Base-by-base conservation (phyloP, 1,284 basidiomycete species). In the Tilletiaria anomala region DNA sequence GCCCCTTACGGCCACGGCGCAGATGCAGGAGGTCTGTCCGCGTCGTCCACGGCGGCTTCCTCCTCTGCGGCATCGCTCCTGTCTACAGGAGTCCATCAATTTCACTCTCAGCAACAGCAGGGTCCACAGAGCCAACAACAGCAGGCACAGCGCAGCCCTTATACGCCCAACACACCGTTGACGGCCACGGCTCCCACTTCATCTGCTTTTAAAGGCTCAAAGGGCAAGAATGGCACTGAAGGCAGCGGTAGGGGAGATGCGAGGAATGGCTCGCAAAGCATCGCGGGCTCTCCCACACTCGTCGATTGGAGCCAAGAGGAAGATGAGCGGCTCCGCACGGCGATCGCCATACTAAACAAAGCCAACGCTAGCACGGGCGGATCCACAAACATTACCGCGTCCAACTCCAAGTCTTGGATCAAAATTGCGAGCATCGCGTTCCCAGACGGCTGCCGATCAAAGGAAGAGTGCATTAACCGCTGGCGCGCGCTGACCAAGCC, bases 401-500 rank as follows among this genome's bases (percentile, higher is more conserved):
- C 33, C 39, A 19, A n/a, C 14, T 22, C 21, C 19, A 40, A 40
- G 22, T 35, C 39, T 5, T 56, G 54, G 54, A 26, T 29, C 8
- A 35, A 39, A 5, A 37, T 56, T 20, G 43, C 46, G 2, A 4
- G 18, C 6, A 18, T 34, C 19, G 50, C 53, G 3, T 56, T 56
- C 34, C 54, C 54, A 0, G 39, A 50, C 12, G 52, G 52, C 17
- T 37, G 35, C 10, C 48, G 34, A 34, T n/a, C 34, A n/a, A 50
- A 51, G 39, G 22, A 29, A 5, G 43, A 48, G 15, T 54, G 52
- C 22, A 32, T 32, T 6, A 41, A 39, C 5, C 42, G 48, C 18
- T 53, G 42, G 42, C 33, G 36, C 22, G 24, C 32, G 12, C 14
- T 53, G 2, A 44, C 40, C 10, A 37, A 55, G 32, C 50, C 51